These are phyloP conservation scores for Helichrysum umbraculigerum DNA, from an alignment of 129 eudicot species.

Conservation along the genomic window DNA sequence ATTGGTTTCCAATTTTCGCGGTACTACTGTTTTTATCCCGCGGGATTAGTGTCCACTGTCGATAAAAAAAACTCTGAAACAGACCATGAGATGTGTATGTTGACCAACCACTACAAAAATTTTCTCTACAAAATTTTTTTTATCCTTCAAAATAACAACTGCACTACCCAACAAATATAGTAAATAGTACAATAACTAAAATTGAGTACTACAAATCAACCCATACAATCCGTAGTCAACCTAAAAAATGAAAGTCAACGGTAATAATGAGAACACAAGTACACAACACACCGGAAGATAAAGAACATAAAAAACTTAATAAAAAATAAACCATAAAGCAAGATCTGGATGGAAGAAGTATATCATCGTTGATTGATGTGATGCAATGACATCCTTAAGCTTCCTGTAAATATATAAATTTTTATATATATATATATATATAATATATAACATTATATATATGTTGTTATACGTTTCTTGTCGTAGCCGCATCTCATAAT, in stretches of 20 bases:
- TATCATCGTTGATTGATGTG: slow-evolving; percentile 5
- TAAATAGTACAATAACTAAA: too few relatives aligned
- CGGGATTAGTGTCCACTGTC: too few relatives aligned
- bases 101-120: too few relatives aligned
- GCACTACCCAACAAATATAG: background rate
- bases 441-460: background rate
- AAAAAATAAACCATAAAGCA: background rate
- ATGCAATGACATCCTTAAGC: background rate
- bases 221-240: background rate
- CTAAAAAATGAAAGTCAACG: slow-evolving; percentile 5
- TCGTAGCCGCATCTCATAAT: background rate
- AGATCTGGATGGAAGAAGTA: slow-evolving; percentile 15
- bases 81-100: too few relatives aligned
- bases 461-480: slow-evolving; percentile 19
- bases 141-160: background rate
- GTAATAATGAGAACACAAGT: background rate
- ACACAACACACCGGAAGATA: background rate
- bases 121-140: too few relatives aligned
- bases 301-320: background rate
- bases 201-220: background rate
- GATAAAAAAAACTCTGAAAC: too few relatives aligned
- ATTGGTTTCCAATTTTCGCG: too few relatives aligned
- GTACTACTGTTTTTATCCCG: too few relatives aligned
- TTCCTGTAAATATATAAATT: slow-evolving; percentile 5
- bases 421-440: background rate